Evolutionary conservation across 805 yeast species (phyloP), one percentile per base, ranked within the genome.

Genomic region (Lipomyces mesembrius): DNA sequence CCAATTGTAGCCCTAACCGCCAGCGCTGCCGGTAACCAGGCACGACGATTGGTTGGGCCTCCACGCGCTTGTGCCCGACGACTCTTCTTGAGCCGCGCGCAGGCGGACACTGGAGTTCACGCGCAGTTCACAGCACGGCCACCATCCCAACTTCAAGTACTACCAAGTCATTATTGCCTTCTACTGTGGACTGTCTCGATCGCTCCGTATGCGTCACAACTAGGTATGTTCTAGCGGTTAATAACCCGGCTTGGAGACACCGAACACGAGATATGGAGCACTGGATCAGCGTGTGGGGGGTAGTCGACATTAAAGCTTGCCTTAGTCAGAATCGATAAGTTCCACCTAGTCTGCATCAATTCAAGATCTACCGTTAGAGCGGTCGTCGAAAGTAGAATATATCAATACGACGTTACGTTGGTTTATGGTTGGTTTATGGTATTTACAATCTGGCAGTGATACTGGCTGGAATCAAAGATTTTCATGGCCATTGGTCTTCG

Each of bases 1-100:
- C 32, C n/a, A n/a, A n/a, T n/a, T n/a, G n/a, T n/a, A 43, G 22
- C 49, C 49, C 49, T 43, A 43, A 43, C 49, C 49, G 12, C 49
- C 5, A 8, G 49, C 22, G 9, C 5, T n/a, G 8, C 0, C 4
- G 20, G 20, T 17, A 5, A 17, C 22, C 49, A 43, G 22, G 22
- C 20, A 43, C 49, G 9, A 7, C 49, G 49, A 43, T 43, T 43
- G 49, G 49, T 37, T 29, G 32, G 32, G 43, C 39, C 17, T n/a
- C 39, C 39, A 35, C 39, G 39, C 11, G 39, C 5, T 35, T 14
- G 17, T 11, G 39, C 14, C 39, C 43, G 43, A 37, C 43, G 43
- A 37, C 43, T 37, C 43, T 3, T 37, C 6, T 3, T 37, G 49
- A 43, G 49, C 49, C 49, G 49, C 49, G 49, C 49, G 22, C 49